Evolutionary conservation across 1,284 basidiomycete genomes (phyloP).

Genomic region (Fistulinella staudtii): DNA sequence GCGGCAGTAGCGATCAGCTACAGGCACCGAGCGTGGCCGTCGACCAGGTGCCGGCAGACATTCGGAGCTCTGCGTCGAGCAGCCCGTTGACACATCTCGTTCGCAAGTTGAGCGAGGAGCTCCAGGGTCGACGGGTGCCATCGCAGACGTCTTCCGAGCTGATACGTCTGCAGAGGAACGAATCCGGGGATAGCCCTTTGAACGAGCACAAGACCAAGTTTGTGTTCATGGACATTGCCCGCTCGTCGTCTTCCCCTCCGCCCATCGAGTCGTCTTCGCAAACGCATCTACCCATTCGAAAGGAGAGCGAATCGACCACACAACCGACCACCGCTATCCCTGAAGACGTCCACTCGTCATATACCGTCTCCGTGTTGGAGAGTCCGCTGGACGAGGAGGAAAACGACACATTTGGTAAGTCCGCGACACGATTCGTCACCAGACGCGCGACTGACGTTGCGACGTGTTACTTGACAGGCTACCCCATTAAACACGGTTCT

Average conservation of each 20-base stretch:
- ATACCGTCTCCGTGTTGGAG: constrained; percentile 49
- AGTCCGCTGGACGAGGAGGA: constrained; percentile 37
- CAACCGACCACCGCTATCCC: constrained; percentile 45
- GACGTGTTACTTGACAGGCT: constrained; percentile 19
- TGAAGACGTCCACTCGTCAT: constrained; percentile 61
- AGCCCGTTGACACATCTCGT: constrained; percentile 62
- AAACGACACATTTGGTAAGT: constrained; percentile 45
- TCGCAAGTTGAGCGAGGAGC: constrained; percentile 58
- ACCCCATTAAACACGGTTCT: constrained; percentile 22
- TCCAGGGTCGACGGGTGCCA: constrained; percentile 37
- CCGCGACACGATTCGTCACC: no score
- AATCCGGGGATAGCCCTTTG: constrained; percentile 2
- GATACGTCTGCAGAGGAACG: constrained; percentile 8
- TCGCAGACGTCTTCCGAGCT: constrained; percentile 18
- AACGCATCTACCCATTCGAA: constrained; percentile 6
- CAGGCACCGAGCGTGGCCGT: neutral
- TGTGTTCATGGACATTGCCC: constrained; percentile 26
- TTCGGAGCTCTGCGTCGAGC: constrained; percentile 24
- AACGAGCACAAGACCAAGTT: constrained; percentile 10
- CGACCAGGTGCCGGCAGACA: constrained; percentile 16
- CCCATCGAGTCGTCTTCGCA: constrained; percentile 8
- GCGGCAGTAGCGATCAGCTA: no score
- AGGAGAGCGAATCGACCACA: constrained; percentile 22
- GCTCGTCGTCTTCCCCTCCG: constrained; percentile 12
- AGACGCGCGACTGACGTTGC: no score